These are phyloP conservation scores for Penicillium mononematosum DNA, from an alignment of 495 filamentous ascomycete species.

Conservation along the genomic window DNA sequence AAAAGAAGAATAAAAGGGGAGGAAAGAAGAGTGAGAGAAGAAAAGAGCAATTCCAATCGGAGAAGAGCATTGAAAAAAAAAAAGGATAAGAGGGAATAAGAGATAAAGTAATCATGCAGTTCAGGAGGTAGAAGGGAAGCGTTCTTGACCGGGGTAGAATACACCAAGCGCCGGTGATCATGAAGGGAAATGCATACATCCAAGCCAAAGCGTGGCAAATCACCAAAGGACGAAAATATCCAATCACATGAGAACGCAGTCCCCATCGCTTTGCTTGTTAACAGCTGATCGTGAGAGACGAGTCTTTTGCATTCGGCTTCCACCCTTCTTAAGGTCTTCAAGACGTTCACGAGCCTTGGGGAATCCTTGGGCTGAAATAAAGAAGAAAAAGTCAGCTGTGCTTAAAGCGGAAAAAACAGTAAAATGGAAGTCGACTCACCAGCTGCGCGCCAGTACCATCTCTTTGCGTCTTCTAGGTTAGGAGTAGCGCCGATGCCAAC, in stretches of 20 bases:
- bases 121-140: conserved; percentile 10
- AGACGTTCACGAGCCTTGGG: conserved; percentile 88
- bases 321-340: conserved; percentile 83
- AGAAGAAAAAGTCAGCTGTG: conserved; percentile 21
- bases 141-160: conserved; percentile 1
- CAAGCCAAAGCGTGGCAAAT: conserved; percentile 5
- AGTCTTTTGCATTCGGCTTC: conserved; percentile 69
- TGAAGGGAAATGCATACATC: conserved; percentile 19
- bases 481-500: conserved; percentile 86
- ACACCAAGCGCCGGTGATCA: conserved; percentile 20
- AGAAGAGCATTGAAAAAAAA: neutral
- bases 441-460: conserved; percentile 98
- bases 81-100: conserved; percentile 4
- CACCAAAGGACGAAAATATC: neutral
- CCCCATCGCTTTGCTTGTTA: conserved; percentile 75
- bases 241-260: conserved; percentile 77
- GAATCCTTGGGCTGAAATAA: conserved; percentile 75
- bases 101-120: conserved; percentile 18
- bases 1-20: neutral
- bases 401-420: conserved; percentile 16
- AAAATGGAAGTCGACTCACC: conserved; percentile 59
- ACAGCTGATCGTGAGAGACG: conserved; percentile 79
- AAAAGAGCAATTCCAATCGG: neutral
- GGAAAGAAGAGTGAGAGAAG: neutral
- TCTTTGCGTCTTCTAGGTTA: conserved; percentile 90